phyloP scores from a whole-genome alignment of 148 eudicot genomes.

The Persicaria maculosa region DNA sequence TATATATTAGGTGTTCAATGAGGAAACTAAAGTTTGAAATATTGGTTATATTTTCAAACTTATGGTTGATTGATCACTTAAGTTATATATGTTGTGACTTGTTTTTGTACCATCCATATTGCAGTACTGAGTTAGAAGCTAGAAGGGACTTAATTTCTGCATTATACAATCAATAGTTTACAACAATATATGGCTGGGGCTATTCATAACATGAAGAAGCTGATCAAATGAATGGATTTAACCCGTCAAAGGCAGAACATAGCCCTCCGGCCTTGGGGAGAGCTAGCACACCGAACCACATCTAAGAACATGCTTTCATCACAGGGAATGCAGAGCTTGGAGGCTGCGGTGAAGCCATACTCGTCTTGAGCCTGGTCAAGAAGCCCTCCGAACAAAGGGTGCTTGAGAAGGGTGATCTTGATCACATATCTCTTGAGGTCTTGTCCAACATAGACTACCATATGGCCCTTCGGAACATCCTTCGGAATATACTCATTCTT shows the following conservation, averaged over 20 bases:
- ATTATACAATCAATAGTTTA: too few relatives aligned
- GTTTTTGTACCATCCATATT: too few relatives aligned
- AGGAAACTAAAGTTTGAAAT: too few relatives aligned
- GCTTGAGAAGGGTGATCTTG: constrained; percentile 54
- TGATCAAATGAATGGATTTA: not conserved
- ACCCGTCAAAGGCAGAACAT: constrained; percentile 25
- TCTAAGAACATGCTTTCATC: constrained; percentile 58
- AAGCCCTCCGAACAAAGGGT: constrained; percentile 65
- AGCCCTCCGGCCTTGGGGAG: constrained; percentile 23
- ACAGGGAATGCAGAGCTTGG: constrained; percentile 77
- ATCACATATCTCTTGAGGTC: constrained; percentile 61
- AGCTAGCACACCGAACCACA: constrained; percentile 54
- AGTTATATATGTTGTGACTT: too few relatives aligned
- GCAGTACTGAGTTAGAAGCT: too few relatives aligned
- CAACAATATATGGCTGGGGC: too few relatives aligned
- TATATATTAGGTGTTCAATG: too few relatives aligned
- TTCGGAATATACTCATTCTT: constrained; percentile 43
- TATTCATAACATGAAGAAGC: not conserved
- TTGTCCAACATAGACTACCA: constrained; percentile 80
- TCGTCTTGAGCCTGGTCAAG: constrained; percentile 78
- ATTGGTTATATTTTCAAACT: too few relatives aligned
- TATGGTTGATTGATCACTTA: too few relatives aligned
- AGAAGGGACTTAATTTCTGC: too few relatives aligned
- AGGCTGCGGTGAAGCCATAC: constrained; percentile 43
- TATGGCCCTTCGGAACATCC: constrained; percentile 90